Evolutionary conservation across 345 rosid species (phyloP).

Genomic region (Aurinia saxatilis): DNA sequence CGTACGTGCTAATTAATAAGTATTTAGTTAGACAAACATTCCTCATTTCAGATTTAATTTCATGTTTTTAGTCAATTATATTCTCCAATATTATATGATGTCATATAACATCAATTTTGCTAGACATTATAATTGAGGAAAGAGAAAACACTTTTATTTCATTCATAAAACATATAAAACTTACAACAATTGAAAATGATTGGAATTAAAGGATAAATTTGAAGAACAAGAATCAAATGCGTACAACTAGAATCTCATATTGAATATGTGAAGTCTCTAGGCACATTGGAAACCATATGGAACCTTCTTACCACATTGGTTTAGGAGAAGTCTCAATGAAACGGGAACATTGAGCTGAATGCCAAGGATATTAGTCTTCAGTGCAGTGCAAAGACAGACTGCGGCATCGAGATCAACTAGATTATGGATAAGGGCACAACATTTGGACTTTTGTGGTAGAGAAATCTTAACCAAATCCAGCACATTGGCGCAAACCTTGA

Average conservation of each 20-base stretch:
- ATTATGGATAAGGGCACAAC: conserved; percentile 7
- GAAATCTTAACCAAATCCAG: conserved; percentile 17
- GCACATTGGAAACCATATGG: conserved; percentile 3
- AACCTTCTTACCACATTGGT: background rate
- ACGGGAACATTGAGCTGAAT: background rate
- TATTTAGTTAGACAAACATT: too few species aligned
- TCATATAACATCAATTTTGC: too few species aligned
- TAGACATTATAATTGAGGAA: too few species aligned
- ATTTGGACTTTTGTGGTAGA: conserved; percentile 1
- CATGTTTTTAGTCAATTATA: too few species aligned
- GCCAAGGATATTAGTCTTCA: background rate
- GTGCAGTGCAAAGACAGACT: conserved; percentile 1
- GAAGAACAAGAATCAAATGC: too few species aligned
- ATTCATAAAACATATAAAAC: background rate
- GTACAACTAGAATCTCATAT: too few species aligned
- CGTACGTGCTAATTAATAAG: too few species aligned
- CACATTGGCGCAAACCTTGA: conserved; percentile 17
- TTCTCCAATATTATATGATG: too few species aligned
- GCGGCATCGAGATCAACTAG: background rate
- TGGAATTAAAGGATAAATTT: too few species aligned
- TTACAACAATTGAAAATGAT: background rate
- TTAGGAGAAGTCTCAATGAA: background rate
- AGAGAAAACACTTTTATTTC: background rate
- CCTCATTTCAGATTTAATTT: too few species aligned
- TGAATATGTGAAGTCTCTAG: background rate